Percentiles rank a stretch among this genome's conserved stretches.
Evolutionary conservation across 129 eudicot species (phyloP).

Genomic region (Smallanthus sonchifolius): DNA sequence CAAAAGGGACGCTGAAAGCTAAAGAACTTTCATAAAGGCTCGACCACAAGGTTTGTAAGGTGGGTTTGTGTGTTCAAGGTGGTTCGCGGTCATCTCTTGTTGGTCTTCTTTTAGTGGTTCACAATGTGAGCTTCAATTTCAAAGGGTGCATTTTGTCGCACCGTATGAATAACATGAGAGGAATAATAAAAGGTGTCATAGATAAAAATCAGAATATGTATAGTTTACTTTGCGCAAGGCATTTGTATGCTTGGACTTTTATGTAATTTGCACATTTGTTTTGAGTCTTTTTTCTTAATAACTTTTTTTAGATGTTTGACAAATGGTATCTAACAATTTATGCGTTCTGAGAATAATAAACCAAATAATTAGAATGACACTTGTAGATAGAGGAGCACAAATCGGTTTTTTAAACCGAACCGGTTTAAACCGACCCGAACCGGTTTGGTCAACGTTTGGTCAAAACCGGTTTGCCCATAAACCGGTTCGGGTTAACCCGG

Average conservation of each 20-base stretch:
- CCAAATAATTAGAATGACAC: too few species aligned
- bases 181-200: slow-evolving; percentile 17
- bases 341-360: too few species aligned
- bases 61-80: neutral
- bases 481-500: too few species aligned
- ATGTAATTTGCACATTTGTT: slow-evolving; percentile 1
- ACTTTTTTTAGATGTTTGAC: neutral
- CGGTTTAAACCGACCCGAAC: too few species aligned
- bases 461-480: too few species aligned
- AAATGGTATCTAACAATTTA: neutral
- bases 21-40: neutral
- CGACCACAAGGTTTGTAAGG: neutral
- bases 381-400: too few species aligned
- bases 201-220: neutral
- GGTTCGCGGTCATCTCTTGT: slow-evolving; percentile 6
- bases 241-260: slow-evolving; percentile 11
- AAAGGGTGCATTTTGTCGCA: slow-evolving; percentile 4
- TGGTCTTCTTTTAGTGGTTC: slow-evolving; percentile 11
- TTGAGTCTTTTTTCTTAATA: neutral
- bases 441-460: too few species aligned
- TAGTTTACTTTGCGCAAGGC: slow-evolving; percentile 9
- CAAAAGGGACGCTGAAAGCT: slow-evolving; percentile 20
- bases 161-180: slow-evolving; percentile 1
- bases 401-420: too few species aligned
- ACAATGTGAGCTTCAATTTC: slow-evolving; percentile 8